A percentile compares a stretch with the other conserved stretches of the same genome.
Conservation (phyloP, 1,139 yeast species). For the Suhomyces maxii region DNA sequence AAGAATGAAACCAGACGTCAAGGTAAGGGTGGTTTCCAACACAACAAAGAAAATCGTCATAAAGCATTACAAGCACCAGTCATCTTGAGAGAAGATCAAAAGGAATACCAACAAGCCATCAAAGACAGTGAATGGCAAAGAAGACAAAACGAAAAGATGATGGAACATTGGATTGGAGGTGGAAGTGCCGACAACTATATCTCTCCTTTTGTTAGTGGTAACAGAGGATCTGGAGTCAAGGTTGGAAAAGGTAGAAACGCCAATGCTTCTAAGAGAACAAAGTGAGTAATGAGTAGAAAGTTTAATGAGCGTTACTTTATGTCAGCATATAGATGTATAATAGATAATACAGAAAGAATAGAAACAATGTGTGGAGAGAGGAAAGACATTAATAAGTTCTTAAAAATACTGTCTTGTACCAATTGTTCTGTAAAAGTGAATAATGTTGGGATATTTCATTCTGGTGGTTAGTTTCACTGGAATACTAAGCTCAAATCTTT, state of each 20-base stretch:
- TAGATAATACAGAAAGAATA: background rate
- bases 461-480: no score
- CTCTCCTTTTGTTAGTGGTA: conserved; percentile 79
- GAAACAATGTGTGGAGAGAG: no score
- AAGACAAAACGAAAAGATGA: conserved; percentile 78
- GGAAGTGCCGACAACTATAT: conserved; percentile 89
- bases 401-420: no score
- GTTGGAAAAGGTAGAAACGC: conserved; percentile 84
- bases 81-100: conserved; percentile 86
- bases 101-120: conserved; percentile 84
- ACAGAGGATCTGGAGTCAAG: conserved; percentile 66
- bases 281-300: conserved; percentile 12
- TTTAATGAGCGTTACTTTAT: background rate
- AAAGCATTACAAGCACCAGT: conserved; percentile 53
- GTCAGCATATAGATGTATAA: background rate
- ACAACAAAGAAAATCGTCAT: conserved; percentile 59
- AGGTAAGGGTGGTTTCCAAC: conserved; percentile 75
- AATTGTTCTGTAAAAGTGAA: no score
- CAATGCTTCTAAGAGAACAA: conserved; percentile 57
- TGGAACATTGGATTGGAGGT: conserved; percentile 90
- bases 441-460: no score
- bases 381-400: no score
- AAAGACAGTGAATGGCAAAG: conserved; percentile 88
- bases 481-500: no score
- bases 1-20: conserved; percentile 60